These are phyloP conservation scores for Coemansia sp. DNA, from an alignment of 192 early-diverging fungal genomes.

Conservation along the genomic window DNA sequence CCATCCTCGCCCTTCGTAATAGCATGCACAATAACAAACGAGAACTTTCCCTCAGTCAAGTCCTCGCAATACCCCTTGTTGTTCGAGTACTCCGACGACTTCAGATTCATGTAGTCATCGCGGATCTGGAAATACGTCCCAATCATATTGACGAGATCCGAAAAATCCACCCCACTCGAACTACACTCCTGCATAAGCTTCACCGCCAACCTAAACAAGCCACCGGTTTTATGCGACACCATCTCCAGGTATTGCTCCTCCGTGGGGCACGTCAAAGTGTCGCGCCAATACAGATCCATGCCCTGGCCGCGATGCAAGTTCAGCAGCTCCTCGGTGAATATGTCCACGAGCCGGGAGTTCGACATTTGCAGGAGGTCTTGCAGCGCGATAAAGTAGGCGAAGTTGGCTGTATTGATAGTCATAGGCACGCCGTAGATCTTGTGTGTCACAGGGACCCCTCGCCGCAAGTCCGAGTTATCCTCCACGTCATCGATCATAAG, in stretches of 20 bases:
- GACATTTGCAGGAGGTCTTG: conserved; percentile 66
- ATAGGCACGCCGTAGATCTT: conserved; percentile 90
- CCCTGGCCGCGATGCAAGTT: conserved; percentile 95
- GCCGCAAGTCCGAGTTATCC: conserved; percentile 83
- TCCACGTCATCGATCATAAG: conserved; percentile 97
- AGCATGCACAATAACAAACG: conserved; percentile 89
- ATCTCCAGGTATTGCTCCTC: conserved; percentile 93
- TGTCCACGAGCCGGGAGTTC: conserved; percentile 67
- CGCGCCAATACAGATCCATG: conserved; percentile 96
- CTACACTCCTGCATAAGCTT: conserved; percentile 88
- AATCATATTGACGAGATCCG: conserved; percentile 77
- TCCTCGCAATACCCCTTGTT: conserved; percentile 99
- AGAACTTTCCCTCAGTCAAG: conserved; percentile 98
- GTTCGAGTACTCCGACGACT: conserved; percentile 80
- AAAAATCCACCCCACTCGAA: conserved; percentile 61
- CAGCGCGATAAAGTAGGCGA: conserved; percentile 93
- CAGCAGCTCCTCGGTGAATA: conserved; percentile 91
- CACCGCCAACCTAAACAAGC: conserved; percentile 89
- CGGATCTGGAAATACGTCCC: conserved; percentile 96
- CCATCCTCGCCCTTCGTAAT: conserved; percentile 58
- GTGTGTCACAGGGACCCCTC: conserved; percentile 92
- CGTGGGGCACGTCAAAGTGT: conserved; percentile 83
- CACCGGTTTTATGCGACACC: conserved; percentile 97
- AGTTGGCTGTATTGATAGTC: conserved; percentile 97
- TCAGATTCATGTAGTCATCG: conserved; percentile 96